Conservation (phyloP, 371 early-diverging fungal species). For the Blastocladiella emersonii region DNA sequence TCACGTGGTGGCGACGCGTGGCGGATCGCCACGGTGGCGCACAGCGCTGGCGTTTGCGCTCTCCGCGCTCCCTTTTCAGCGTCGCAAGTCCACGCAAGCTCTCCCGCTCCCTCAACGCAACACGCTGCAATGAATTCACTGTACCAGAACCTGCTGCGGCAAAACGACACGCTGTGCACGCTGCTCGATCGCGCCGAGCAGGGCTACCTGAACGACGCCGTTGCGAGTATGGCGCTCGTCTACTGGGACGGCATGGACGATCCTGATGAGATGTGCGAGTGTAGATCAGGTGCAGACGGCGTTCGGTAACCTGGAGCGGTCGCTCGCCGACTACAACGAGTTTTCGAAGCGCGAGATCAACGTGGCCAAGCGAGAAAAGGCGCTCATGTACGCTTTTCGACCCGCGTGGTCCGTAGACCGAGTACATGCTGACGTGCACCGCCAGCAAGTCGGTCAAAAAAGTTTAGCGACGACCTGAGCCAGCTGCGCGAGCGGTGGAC, state of each 20-base stretch:
- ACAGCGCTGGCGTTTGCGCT: too few relatives aligned
- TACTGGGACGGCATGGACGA: too few relatives aligned
- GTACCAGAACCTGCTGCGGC: background rate
- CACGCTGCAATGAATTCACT: background rate
- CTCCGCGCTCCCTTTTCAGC: too few relatives aligned
- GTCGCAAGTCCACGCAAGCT: too few relatives aligned
- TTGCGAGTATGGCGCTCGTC: too few relatives aligned
- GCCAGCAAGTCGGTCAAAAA: slow-evolving; percentile 50
- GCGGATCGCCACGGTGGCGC: too few relatives aligned
- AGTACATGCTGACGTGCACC: too few relatives aligned
- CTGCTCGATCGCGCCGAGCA: background rate
- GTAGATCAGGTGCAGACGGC: slow-evolving; percentile 56
- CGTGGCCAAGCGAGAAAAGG: slow-evolving; percentile 56
- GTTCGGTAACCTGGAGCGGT: slow-evolving; percentile 46
- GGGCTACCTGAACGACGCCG: background rate
- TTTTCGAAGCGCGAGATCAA: slow-evolving; percentile 59
- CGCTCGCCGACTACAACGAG: slow-evolving; percentile 54
- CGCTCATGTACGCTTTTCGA: slow-evolving; percentile 38
- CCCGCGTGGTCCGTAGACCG: background rate
- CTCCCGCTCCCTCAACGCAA: too few relatives aligned
- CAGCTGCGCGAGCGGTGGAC: slow-evolving; percentile 38
- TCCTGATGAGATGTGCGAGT: too few relatives aligned
- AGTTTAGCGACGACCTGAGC: slow-evolving; percentile 48
- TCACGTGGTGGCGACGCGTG: too few relatives aligned
- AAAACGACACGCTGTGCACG: background rate